phyloP scores from a whole-genome alignment of 73 alveolate genomes.

The Symbiodinium natans region DNA sequence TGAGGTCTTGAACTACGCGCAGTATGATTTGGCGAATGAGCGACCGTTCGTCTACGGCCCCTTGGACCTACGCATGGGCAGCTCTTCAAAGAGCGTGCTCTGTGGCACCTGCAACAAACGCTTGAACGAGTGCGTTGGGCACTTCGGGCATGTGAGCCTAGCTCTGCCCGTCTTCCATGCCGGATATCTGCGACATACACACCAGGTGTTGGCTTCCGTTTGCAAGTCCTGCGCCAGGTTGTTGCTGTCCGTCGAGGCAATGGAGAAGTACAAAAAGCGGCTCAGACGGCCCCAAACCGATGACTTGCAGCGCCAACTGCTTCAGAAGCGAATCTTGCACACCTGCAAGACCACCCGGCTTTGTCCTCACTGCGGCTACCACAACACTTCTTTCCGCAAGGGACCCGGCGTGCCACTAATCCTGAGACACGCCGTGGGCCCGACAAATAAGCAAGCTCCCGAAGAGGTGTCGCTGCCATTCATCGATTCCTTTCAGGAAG shows the following conservation, averaged over 20 bases:
- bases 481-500: conserved; percentile 33
- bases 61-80: conserved; percentile 63
- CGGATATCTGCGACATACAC: conserved; percentile 98
- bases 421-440: conserved; percentile 96
- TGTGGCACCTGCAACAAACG: conserved; percentile 98
- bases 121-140: conserved; percentile 98
- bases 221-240: conserved; percentile 97
- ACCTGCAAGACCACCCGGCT: conserved; percentile 94
- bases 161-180: conserved; percentile 99
- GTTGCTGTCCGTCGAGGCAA: conserved; percentile 95
- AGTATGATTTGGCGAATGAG: background rate
- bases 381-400: conserved; percentile 97
- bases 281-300: conserved; percentile 79
- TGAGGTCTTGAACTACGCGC: background rate
- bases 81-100: background rate
- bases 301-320: conserved; percentile 31
- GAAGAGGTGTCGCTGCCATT: conserved; percentile 61
- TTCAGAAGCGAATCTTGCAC: background rate
- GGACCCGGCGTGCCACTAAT: conserved; percentile 96
- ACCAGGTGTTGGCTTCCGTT: conserved; percentile 95
- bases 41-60: conserved; percentile 7
- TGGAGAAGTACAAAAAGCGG: conserved; percentile 91
- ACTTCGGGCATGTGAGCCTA: conserved; percentile 98
- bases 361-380: conserved; percentile 97
- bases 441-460: conserved; percentile 87